Evolutionary conservation across 169 alveolate genomes (phyloP).

Genomic region (Babesia bigemina): DNA sequence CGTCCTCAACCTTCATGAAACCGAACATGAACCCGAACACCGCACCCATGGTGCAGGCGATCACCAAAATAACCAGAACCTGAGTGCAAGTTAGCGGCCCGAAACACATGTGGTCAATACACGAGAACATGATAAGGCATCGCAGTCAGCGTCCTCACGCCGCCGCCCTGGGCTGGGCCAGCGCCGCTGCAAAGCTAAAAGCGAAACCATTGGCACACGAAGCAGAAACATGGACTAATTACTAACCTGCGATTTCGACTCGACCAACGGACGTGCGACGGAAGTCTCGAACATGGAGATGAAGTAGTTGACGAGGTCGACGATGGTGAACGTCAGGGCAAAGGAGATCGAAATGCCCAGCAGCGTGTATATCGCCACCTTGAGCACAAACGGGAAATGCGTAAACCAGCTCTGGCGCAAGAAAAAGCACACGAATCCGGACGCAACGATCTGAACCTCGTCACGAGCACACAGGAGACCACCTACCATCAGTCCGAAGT

Average conservation of each 20-base stretch:
- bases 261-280: conserved; percentile 88
- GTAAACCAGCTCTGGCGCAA: conserved; percentile 90
- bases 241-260: conserved; percentile 83
- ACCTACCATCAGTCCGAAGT: conserved; percentile 79
- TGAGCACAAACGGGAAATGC: conserved; percentile 74
- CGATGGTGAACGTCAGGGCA: conserved; percentile 90
- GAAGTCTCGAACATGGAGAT: conserved; percentile 83
- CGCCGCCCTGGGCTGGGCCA: background rate
- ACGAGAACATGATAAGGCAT: background rate
- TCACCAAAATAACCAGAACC: conserved; percentile 84
- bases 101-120: background rate
- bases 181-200: background rate
- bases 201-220: background rate
- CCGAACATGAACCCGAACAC: conserved; percentile 94
- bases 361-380: conserved; percentile 91
- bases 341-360: conserved; percentile 93
- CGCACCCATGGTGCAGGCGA: conserved; percentile 91
- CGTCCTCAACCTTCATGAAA: conserved; percentile 90
- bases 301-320: conserved; percentile 88
- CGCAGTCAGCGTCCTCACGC: no score
- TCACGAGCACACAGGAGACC: background rate
- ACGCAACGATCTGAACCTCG: conserved; percentile 71
- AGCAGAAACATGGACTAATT: background rate
- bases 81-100: conserved; percentile 12
- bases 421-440: conserved; percentile 90